Evolutionary conservation across 305 asterid genomes (phyloP).

Genomic region (Fraxinus floribunda): DNA sequence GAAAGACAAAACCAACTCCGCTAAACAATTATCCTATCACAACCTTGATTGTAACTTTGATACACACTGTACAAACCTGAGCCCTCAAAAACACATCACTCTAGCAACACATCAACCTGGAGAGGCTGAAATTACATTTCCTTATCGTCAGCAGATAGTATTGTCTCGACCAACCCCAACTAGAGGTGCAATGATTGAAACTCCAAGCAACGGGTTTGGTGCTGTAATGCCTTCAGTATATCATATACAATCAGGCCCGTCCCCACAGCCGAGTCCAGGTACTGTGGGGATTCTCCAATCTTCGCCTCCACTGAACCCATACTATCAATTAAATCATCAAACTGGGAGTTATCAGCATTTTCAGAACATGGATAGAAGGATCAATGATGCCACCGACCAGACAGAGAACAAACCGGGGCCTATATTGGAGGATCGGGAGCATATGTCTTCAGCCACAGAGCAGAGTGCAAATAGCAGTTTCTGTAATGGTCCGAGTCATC

Average conservation of each 20-base stretch:
- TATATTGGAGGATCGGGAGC: slow-evolving; percentile 40
- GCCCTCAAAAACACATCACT: slow-evolving; percentile 21
- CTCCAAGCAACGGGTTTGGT: slow-evolving; percentile 31
- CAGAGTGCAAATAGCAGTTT: slow-evolving; percentile 58
- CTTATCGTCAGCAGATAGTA: slow-evolving; percentile 41
- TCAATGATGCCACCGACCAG: slow-evolving; percentile 39
- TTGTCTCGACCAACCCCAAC: slow-evolving; percentile 55
- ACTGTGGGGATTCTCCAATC: slow-evolving; percentile 40
- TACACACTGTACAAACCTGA: slow-evolving; percentile 13
- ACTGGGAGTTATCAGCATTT: slow-evolving; percentile 38
- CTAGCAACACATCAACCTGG: slow-evolving; percentile 25
- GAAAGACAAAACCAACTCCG: slow-evolving; percentile 38
- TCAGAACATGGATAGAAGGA: slow-evolving; percentile 38
- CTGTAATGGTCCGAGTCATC: slow-evolving; percentile 42
- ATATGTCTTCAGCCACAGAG: slow-evolving; percentile 49
- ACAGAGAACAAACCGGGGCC: slow-evolving; percentile 35
- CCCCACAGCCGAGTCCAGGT: slow-evolving; percentile 47
- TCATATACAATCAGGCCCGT: slow-evolving; percentile 31
- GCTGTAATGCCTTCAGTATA: slow-evolving; percentile 38
- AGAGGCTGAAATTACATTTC: slow-evolving; percentile 37
- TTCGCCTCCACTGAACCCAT: slow-evolving; percentile 33
- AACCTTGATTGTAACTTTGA: slow-evolving; percentile 30
- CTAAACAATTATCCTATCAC: slow-evolving; percentile 35
- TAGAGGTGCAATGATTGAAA: slow-evolving; percentile 52
- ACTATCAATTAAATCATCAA: slow-evolving; percentile 34